Evolutionary conservation across 352 stramenopile species (phyloP), one percentile per base, ranked within the genome.

Genomic region (Pythium apleroticum): DNA sequence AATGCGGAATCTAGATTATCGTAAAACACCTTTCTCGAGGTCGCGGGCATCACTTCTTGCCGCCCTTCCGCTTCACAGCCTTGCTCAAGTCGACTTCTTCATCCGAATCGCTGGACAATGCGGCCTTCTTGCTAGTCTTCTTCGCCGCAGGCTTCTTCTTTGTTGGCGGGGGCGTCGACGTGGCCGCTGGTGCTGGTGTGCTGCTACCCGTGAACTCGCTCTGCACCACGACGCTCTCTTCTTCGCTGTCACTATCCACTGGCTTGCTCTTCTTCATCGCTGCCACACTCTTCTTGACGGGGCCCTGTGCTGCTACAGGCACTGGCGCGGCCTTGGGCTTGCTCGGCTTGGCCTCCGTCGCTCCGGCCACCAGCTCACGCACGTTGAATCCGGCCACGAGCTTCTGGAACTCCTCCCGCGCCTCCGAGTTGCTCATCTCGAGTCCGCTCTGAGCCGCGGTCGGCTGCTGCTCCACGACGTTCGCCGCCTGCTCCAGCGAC

Each of bases 11-110:
- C 59, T 65, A 65, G 48, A 59, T 57, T 65, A 65, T 65, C 48
- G 24, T 50, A 53, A 53, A 60, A 61, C 25, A 60, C 39, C 19
- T 15, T 50, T n/a, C 46, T 64, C 14, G 50, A 57, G 28, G 41
- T 64, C 25, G 53, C 25, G 19, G 19, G n/a, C 6, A 41, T 69
- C 63, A 69, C 41, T 69, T 69, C 41, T 60, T 69, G 24, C 24
- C 48, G 7, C 31, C 46, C 63, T 93, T 93, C 68, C 77, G 80
- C 73, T 91, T 94, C 56, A 94, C 80, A 43, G 86, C 86, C 7
- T 81, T 77, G 55, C 74, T 83, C 58, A 94, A 60, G 60, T 94
- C 81, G 57, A 88, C 76, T 25, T 84, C 74, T 14, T 84, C 73
- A 19, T 79, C 80, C 43, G 75, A 74, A 28, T 86, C 78, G 37